Evolutionary conservation across 805 yeast genomes (phyloP).

Genomic region (Starmerella sirachaensis): DNA sequence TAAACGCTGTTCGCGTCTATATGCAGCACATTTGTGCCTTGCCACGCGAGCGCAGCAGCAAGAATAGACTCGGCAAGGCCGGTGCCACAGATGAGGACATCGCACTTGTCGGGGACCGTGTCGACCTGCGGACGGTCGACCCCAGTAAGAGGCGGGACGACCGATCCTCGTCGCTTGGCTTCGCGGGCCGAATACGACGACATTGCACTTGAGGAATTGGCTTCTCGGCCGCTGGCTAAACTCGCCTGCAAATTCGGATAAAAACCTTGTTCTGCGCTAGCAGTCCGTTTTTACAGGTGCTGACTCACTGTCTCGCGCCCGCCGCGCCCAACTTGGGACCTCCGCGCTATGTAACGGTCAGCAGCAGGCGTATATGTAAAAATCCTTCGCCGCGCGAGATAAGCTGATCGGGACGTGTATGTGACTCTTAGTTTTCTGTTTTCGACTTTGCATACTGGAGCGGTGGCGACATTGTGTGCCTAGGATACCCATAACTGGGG

Average conservation of each 20-base stretch:
- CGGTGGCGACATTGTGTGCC: too few relatives aligned
- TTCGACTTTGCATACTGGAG: too few relatives aligned
- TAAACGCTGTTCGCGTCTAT: conserved; percentile 75
- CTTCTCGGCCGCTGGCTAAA: neutral
- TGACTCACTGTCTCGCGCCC: conserved; percentile 12
- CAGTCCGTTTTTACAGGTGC: conserved; percentile 6
- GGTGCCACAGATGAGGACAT: conserved; percentile 84
- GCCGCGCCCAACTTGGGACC: too few relatives aligned
- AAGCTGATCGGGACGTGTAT: too few relatives aligned
- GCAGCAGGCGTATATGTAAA: too few relatives aligned
- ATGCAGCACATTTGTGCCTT: conserved; percentile 89
- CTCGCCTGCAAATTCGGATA: neutral
- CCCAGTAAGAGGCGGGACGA: conserved; percentile 32
- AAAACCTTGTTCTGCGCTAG: conserved; percentile 8
- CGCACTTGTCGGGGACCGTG: conserved; percentile 51
- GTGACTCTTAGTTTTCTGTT: too few relatives aligned
- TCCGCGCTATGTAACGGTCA: too few relatives aligned
- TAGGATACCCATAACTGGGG: too few relatives aligned
- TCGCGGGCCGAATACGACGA: conserved; percentile 32
- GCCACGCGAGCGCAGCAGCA: conserved; percentile 95
- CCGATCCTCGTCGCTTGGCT: conserved; percentile 30
- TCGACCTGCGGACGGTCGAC: conserved; percentile 27
- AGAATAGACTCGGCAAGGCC: conserved; percentile 78
- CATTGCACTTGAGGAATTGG: conserved; percentile 18
- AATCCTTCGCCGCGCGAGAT: too few relatives aligned